Evolutionary conservation across 306 rosid species (phyloP).

Genomic region (Boehmeria nivea): DNA sequence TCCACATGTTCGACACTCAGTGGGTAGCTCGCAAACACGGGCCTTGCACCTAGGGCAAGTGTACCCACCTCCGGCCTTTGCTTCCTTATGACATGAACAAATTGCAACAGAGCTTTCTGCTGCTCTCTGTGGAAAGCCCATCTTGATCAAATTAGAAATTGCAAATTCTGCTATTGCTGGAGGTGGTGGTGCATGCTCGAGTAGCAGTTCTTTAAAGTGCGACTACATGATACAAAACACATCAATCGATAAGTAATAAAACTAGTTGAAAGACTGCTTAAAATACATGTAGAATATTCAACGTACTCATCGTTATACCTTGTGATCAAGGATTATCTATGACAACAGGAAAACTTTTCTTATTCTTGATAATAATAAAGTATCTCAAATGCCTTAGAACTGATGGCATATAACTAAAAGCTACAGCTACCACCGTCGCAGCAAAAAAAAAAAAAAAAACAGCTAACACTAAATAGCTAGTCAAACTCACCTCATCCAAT

Average conservation of each 20-base stretch:
- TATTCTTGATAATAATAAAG: too few relatives aligned
- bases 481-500: constrained; percentile 73
- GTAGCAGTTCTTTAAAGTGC: constrained; percentile 75
- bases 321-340: too few relatives aligned
- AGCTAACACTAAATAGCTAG: constrained; percentile 7
- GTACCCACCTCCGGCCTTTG: constrained; percentile 85
- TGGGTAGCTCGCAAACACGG: constrained; percentile 94
- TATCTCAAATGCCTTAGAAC: too few relatives aligned
- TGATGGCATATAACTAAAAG: too few relatives aligned
- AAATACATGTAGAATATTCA: background rate
- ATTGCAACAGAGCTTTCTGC: constrained; percentile 88
- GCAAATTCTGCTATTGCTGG: constrained; percentile 98
- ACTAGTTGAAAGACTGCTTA: background rate
- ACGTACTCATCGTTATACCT: too few relatives aligned
- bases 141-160: constrained; percentile 79
- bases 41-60: constrained; percentile 95
- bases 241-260: constrained; percentile 13
- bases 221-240: constrained; percentile 38
- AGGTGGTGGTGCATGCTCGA: constrained; percentile 98
- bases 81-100: constrained; percentile 88
- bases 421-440: too few relatives aligned
- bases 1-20: constrained; percentile 89
- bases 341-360: too few relatives aligned
- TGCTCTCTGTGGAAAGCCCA: constrained; percentile 99
- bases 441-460: too few relatives aligned